phyloP scores from a whole-genome alignment of 495 filamentous ascomycete species.

The Lichenothelia convexa region DNA sequence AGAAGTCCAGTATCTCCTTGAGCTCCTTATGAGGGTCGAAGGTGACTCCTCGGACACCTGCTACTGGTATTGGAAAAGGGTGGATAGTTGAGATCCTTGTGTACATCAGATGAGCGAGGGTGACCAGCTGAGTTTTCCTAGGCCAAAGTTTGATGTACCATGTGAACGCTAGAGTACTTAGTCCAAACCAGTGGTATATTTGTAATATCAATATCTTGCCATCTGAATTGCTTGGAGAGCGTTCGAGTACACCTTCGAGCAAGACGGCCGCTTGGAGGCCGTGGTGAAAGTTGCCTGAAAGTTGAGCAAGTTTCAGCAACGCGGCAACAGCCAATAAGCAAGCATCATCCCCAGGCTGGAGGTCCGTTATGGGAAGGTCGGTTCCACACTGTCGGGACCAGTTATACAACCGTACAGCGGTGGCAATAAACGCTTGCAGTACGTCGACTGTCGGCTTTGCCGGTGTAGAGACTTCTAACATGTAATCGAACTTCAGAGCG shows the following conservation, averaged over 20 bases:
- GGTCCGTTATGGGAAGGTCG: background rate
- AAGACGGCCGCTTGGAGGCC: slow-evolving; percentile 6
- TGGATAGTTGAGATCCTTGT: slow-evolving; percentile 9
- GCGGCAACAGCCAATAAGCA: background rate
- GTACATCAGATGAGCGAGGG: slow-evolving; percentile 11
- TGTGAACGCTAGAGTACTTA: slow-evolving; percentile 7
- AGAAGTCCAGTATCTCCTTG: background rate
- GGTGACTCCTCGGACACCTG: background rate
- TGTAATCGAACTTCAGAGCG: background rate
- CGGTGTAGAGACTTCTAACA: background rate
- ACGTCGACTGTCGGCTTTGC: background rate
- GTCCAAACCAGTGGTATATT: slow-evolving; percentile 10
- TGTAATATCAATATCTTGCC: slow-evolving; percentile 7
- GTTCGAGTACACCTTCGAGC: slow-evolving; percentile 5
- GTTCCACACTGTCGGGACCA: background rate
- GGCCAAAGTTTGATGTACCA: slow-evolving; percentile 8
- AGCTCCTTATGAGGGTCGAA: background rate
- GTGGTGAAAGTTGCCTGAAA: background rate
- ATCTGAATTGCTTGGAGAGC: slow-evolving; percentile 6
- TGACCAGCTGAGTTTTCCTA: slow-evolving; percentile 13
- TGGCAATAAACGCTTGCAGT: background rate
- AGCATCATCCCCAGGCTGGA: background rate
- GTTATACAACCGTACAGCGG: background rate
- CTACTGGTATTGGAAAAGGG: slow-evolving; percentile 1
- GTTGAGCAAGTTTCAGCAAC: background rate